Base-by-base conservation (phyloP, 2,329 filamentous ascomycete species). In the Orbilia quercus region DNA sequence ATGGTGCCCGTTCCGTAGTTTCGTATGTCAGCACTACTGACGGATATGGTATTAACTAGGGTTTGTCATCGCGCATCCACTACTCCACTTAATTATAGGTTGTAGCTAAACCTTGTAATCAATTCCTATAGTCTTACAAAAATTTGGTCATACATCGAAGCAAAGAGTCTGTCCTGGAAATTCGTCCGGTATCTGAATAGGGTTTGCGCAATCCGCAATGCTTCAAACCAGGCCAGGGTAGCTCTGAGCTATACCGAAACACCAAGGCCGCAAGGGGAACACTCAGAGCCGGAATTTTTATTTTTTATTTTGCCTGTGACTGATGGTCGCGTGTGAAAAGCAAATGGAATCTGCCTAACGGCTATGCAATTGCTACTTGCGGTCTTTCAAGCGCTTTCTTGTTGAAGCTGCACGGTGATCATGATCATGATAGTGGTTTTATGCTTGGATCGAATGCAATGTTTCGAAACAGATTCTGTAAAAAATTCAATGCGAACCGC, bases 11-110 rank as follows among this genome's bases (percentile, higher is more conserved):
- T 71, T 72, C 58, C 25, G 65, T 65, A 53, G 51, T 64, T 69
- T 72, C 66, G 67, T 48, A 64, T 72, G 67, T 72, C 67, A 72
- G 67, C 67, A 72, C 67, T 72, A 65, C 42, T 48, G 65, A 71
- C 66, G 66, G 63, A 71, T 63, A 51, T 64, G 67, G 67, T 42
- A 65, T 51, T 22, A 72, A 59, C 67, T 62, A 50, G 59, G 58
- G 66, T 72, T 64, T 72, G 66, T 72, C 58, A 71, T 57, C 53
- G 42, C 34, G 42, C 66, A 70, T 69, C 51, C 66, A 57, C 66
- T n/a, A 54, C 59, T 72, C 60, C 67, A 72, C 59, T 59, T 65
- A 54, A 72, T 71, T 71, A 63, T 63, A 72, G 59, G 66, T 48
- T 47, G 40, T 25, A 65, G 44, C 59, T 31, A 65, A 58, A 59